phyloP scores from a whole-genome alignment of 768 basidiomycete genomes.

The Lactifluus piperatus region DNA sequence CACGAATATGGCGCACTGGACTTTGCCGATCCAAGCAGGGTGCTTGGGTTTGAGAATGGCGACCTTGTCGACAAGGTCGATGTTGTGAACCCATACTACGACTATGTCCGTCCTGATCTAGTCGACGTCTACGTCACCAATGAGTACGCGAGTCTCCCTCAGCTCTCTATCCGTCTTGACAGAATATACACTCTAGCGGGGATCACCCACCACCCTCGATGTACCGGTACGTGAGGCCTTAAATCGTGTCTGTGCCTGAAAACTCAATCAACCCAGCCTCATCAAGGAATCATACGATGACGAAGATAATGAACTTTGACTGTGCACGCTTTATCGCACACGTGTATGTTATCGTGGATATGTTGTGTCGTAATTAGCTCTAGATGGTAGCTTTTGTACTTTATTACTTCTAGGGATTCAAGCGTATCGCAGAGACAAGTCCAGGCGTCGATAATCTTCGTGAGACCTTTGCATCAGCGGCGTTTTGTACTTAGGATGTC shows the following conservation, averaged over 20 bases:
- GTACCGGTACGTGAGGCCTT: constrained; percentile 49
- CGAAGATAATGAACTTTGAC: constrained; percentile 78
- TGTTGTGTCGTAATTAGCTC: neutral
- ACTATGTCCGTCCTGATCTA: constrained; percentile 88
- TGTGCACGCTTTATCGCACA: constrained; percentile 4
- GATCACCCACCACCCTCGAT: constrained; percentile 95
- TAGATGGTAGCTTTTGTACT: constrained; percentile 10
- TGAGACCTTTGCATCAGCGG: constrained; percentile 2
- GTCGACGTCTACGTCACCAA: constrained; percentile 95
- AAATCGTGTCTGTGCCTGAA: neutral
- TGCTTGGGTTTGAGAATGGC: constrained; percentile 68
- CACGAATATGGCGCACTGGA: constrained; percentile 80
- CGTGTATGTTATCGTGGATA: constrained; percentile 7
- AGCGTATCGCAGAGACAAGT: neutral
- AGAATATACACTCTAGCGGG: constrained; percentile 45
- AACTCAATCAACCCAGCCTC: constrained; percentile 37
- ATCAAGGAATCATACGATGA: constrained; percentile 95
- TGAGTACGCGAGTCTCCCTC: constrained; percentile 54
- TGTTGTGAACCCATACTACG: constrained; percentile 92
- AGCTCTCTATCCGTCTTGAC: neutral
- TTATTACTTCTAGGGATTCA: neutral
- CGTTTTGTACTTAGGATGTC: constrained; percentile 67
- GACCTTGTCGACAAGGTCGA: constrained; percentile 80
- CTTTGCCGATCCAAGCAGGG: constrained; percentile 62
- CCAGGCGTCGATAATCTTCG: neutral